Conservation (phyloP, 768 basidiomycete species). For the Mycena chlorophos region DNA sequence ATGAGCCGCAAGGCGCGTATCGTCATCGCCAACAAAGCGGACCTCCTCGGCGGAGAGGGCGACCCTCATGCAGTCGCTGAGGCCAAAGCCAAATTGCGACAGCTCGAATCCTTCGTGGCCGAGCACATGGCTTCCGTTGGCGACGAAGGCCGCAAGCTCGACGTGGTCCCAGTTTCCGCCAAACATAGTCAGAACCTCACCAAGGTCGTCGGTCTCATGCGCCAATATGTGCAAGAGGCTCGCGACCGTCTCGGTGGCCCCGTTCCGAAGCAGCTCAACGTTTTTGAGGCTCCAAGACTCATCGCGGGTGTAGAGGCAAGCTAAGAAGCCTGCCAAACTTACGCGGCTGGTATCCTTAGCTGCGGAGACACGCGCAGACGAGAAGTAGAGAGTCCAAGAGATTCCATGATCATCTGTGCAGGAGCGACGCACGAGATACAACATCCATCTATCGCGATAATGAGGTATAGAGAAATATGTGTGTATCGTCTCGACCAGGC, state of each 20-base stretch:
- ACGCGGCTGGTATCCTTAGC: too few species aligned
- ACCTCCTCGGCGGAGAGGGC: slow-evolving; percentile 63
- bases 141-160: slow-evolving; percentile 41
- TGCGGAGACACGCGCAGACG: not conserved
- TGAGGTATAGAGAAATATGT: slow-evolving; percentile 14
- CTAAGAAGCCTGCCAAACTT: too few species aligned
- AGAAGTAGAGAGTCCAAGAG: not conserved
- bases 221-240: slow-evolving; percentile 57
- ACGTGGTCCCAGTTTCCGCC: slow-evolving; percentile 81
- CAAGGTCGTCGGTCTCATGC: slow-evolving; percentile 67
- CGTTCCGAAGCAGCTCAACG: slow-evolving; percentile 18
- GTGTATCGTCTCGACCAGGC: not conserved
- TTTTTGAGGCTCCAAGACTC: not conserved
- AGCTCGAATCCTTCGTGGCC: slow-evolving; percentile 57
- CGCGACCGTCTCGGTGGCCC: slow-evolving; percentile 20
- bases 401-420: slow-evolving; percentile 1
- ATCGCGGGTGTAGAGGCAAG: not conserved
- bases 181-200: slow-evolving; percentile 83
- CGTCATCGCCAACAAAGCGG: slow-evolving; percentile 95
- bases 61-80: slow-evolving; percentile 48
- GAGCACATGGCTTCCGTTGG: slow-evolving; percentile 38
- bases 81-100: slow-evolving; percentile 57
- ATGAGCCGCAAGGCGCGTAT: slow-evolving; percentile 76
- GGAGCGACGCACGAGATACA: slow-evolving; percentile 3
- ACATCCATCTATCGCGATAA: slow-evolving; percentile 14